These are phyloP conservation scores for Amylostereum chailletii DNA, from an alignment of 1,284 basidiomycete species.

Conservation along the genomic window DNA sequence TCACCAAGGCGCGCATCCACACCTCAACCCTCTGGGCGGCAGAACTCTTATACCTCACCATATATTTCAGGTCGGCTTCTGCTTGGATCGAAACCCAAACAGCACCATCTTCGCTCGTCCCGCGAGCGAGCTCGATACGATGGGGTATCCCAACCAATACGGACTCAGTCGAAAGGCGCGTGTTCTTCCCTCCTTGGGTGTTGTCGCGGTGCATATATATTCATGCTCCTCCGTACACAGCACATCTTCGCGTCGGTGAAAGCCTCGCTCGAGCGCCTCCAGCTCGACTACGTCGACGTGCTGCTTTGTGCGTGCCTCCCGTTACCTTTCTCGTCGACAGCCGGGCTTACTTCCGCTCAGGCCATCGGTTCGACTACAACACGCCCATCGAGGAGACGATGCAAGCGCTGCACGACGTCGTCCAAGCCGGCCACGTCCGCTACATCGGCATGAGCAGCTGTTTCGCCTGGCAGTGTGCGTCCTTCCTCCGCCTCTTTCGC, in stretches of 20 bases:
- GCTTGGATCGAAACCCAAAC: too few relatives aligned
- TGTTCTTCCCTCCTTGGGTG: too few relatives aligned
- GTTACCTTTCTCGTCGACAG: too few relatives aligned
- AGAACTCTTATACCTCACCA: too few relatives aligned
- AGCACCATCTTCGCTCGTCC: too few relatives aligned
- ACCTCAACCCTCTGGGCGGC: too few relatives aligned
- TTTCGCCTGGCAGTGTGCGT: constrained; percentile 1
- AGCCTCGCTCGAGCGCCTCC: constrained; percentile 21
- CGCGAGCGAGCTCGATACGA: constrained; percentile 11
- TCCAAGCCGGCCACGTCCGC: not conserved
- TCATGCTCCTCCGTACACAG: constrained; percentile 13
- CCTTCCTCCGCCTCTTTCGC: not conserved
- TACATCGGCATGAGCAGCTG: constrained; percentile 2
- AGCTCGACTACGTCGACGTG: constrained; percentile 28
- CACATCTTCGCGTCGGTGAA: constrained; percentile 29
- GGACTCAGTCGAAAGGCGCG: constrained; percentile 22
- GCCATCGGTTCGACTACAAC: constrained; percentile 26
- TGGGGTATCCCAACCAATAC: constrained; percentile 25
- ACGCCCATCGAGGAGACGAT: constrained; percentile 27
- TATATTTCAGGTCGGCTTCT: too few relatives aligned
- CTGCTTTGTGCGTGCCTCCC: constrained; percentile 23
- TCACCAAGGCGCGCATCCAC: too few relatives aligned
- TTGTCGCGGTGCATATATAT: too few relatives aligned
- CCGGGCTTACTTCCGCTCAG: not conserved
- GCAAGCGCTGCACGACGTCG: constrained; percentile 1